Percentiles rank a stretch among this genome's conserved stretches.
Conservation (phyloP, 257 asterid species). For the Cynanchum wilfordii region DNA sequence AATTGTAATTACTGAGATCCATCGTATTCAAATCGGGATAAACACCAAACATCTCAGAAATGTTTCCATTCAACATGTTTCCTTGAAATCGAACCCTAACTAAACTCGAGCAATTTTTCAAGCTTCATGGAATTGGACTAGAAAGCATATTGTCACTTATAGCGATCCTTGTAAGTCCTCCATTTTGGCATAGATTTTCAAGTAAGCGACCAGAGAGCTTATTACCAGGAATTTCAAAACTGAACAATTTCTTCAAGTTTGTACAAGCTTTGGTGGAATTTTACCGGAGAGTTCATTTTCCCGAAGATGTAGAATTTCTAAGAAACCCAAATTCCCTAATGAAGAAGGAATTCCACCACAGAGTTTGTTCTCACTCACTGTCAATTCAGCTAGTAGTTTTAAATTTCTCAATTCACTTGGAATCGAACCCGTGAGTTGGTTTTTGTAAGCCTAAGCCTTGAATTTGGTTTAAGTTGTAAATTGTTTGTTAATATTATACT, state of each 20-base stretch:
- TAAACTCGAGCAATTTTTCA: slow-evolving; percentile 36
- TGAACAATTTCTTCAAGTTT: slow-evolving; percentile 6
- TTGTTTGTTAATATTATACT: no score
- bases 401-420: slow-evolving; percentile 22
- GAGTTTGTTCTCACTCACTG: slow-evolving; percentile 13
- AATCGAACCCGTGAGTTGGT: slow-evolving; percentile 18
- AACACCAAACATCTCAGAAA: slow-evolving; percentile 27
- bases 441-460: no score
- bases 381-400: background rate
- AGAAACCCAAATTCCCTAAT: slow-evolving; percentile 5
- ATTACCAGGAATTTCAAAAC: slow-evolving; percentile 20
- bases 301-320: background rate
- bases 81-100: slow-evolving; percentile 23
- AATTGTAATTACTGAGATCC: slow-evolving; percentile 27
- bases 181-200: slow-evolving; percentile 26
- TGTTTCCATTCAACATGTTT: slow-evolving; percentile 31
- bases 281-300: slow-evolving; percentile 20
- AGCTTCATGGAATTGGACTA: slow-evolving; percentile 29
- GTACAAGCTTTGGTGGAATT: slow-evolving; percentile 19
- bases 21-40: slow-evolving; percentile 27
- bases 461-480: background rate
- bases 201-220: slow-evolving; percentile 32
- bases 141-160: slow-evolving; percentile 21
- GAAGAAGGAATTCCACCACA: slow-evolving; percentile 20
- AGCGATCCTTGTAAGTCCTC: slow-evolving; percentile 12